Base-by-base conservation (phyloP, 1,139 yeast species). In the Pichiaceae sp. region DNA sequence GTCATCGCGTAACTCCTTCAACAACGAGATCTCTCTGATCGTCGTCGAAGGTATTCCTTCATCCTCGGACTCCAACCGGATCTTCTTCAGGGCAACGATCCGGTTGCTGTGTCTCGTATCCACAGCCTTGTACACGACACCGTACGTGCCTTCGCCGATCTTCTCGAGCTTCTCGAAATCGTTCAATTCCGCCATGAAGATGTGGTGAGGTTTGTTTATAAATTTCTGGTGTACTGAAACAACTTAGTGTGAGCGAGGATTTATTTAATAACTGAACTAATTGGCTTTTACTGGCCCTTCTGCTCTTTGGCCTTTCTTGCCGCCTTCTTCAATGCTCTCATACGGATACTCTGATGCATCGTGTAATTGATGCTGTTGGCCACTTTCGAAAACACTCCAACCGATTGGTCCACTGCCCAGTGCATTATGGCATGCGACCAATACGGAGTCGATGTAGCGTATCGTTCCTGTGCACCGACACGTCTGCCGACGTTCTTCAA, bases 1-100 rank as follows among this genome's bases (percentile, higher is more conserved):
- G 50, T 84, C 94, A 60, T 91, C 95, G 45, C 85, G 75, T 71
- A 91, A 74, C 60, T 93, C 98, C 60, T 91, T 91, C 50, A 91
- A 68, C 34, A 93, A 70, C 1, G 97, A 89, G 49, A 91, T 91
- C 60, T 91, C 99, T 48, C 99, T 73, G 44, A 91, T 91, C 2
- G 99, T 97, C 0, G 99, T 93, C 16, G 96, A 85, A 4, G 98
- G 98, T 26, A 91, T 97, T 31, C 99, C 99, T 62, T 91, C 98
- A 60, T 89, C 97, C 60, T 93, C 98, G 33, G 95, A 86, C 57
- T 93, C 99, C 39, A 93, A 68, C 42, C 98, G 74, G 59, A 91
- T 91, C 63, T 91, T 91, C 60, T 91, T 91, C 50, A 93, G 66
- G 0, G 99, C 99, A 33, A 91, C 98, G 20, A 89, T 75, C 38